Evolutionary conservation across 345 rosid species (phyloP).

Genomic region (Syzygium oleosum): DNA sequence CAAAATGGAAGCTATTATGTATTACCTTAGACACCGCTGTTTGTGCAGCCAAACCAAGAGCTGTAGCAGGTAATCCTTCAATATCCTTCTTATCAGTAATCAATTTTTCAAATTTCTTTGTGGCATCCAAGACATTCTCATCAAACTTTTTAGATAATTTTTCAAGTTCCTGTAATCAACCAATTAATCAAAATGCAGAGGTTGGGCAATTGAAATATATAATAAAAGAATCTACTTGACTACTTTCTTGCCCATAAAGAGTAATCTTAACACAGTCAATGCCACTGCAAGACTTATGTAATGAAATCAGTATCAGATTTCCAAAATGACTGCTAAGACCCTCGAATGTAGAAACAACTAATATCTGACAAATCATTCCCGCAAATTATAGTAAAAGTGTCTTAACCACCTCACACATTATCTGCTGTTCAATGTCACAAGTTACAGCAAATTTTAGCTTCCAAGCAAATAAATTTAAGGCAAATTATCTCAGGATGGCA

Average conservation of each 20-base stretch:
- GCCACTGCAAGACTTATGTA: background rate
- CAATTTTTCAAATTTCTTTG: constrained; percentile 81
- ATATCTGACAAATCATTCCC: background rate
- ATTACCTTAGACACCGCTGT: constrained; percentile 79
- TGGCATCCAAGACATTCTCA: constrained; percentile 89
- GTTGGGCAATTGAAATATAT: background rate
- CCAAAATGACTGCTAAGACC: background rate
- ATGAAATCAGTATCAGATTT: background rate
- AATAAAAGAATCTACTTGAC: background rate
- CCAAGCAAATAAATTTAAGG: background rate
- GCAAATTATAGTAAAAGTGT: background rate
- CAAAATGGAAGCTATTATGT: background rate
- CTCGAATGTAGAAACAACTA: background rate
- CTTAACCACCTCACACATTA: background rate
- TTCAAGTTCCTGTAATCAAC: constrained; percentile 58
- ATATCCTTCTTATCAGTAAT: constrained; percentile 73
- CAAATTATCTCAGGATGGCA: background rate
- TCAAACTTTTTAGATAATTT: constrained; percentile 67
- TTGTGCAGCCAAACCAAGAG: constrained; percentile 88
- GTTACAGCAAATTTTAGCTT: background rate
- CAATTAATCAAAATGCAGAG: background rate
- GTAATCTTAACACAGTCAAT: background rate
- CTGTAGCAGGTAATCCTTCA: constrained; percentile 88
- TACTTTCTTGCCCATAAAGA: background rate
- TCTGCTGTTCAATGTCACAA: background rate